Evolutionary conservation across 129 eudicot genomes (phyloP), one percentile per base, ranked within the genome.

Genomic region (Cynara cardunculus): DNA sequence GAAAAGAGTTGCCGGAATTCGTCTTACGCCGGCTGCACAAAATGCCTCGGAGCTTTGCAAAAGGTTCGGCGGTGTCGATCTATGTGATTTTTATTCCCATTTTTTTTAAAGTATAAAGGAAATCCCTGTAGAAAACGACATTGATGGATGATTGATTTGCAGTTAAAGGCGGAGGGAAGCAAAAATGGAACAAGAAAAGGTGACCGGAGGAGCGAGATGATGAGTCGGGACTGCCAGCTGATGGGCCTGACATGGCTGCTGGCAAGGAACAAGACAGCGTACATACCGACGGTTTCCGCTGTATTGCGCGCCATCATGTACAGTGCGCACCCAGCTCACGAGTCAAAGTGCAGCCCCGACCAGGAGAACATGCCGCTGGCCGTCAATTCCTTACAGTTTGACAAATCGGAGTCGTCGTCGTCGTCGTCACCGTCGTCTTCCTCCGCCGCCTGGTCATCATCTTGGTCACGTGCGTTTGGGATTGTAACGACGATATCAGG

Each of bases 221-320:
- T 90, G 79, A 89, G 76, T 56, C 74, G 89, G n/a, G 99, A 95
- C 84, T 95, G 99, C 87, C 90, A 92, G 88, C 86, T 95, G 35
- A 95, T 95, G 99, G 99, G 99, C 16, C 87, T 95, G 85, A 95
- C 99, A 69, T 95, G 99, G 99, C 91, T 95, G 30, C 81, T 95
- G n/a, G 97, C 96, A 14, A 83, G 86, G 5, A 90, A 95, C 96
- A 95, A 92, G 81, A 89, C 97, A 72, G 94, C 97, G 34, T 92
- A 87, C 89, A 95, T 95, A 37, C 94, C 97, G 19, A 92, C 99
- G 18, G 99, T 95, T 5, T 95, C 99, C 22, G 99, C 99, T n/a
- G 97, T 92, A 10, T 44, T 95, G 76, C 97, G 99, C 25, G 99
- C 97, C 88, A 82, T 95, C 69, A 86, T 95, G 96, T 95, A 95